Evolutionary conservation across 176 grass and related monocot species (phyloP), one percentile per base, ranked within the genome.

Genomic region (Thinopyrum elongatum): DNA sequence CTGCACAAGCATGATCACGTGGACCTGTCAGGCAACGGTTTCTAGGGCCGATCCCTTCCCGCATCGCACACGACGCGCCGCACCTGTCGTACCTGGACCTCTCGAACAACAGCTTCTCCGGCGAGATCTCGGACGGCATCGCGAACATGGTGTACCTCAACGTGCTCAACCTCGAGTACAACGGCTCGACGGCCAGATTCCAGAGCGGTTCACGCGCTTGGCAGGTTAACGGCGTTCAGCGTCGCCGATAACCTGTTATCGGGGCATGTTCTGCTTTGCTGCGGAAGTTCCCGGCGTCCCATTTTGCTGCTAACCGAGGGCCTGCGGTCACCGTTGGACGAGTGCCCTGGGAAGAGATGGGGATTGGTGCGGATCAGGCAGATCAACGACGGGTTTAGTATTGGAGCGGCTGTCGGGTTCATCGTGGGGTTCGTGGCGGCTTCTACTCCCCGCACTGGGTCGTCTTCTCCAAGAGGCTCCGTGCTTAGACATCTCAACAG

Each of bases 51-150:
- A 79, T 93, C 47, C 88, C 90, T 8, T 23, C 6, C 3, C 57
- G 92, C 65, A 90, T 90, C 34, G 8, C 35, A 0, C 46, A 16
- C 46, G 46, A 49, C 15, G 46, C 15, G 46, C 86, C 49, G 0
- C 62, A 1, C 13, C 29, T 95, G 10, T 30, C 82, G 26, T 65
- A 3, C 25, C 31, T 95, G 4, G 86, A 92, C 25, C 90, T 92
- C 75, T 95, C 90, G 3, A 82, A 51, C 58, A 92, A 95, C 31
- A 66, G 33, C 1, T 88, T 95, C 72, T 77, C 88, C 2, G 89
- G 89, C 5, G 41, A 51, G 62, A 95, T 95, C 19, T 87, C 84
- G 12, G 22, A 6, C 1, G 26, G 5, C 4, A 12, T 95, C 25
- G 59, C 41, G 1, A 12, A 44, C 0, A 68, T 86, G 4, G 11